Evolutionary conservation across 2,329 filamentous ascomycete species (phyloP).

Genomic region (Bipolaris oryzae): DNA sequence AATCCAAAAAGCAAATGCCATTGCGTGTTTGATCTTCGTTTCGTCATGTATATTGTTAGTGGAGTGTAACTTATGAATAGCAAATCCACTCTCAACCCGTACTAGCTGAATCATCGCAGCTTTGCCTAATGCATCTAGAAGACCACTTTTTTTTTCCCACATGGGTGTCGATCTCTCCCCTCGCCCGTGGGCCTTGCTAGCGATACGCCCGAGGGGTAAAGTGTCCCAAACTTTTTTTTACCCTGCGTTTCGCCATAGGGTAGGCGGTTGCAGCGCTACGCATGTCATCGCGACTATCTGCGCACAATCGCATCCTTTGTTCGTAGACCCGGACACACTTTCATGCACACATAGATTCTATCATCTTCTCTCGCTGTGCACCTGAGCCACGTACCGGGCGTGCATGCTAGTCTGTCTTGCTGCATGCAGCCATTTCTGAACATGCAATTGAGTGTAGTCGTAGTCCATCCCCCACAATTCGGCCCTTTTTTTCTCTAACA

Average conservation of each 20-base stretch:
- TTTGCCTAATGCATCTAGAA: constrained; percentile 7
- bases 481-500: constrained; percentile 9
- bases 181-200: constrained; percentile 1
- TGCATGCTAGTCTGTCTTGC: constrained; percentile 2
- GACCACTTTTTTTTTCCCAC: constrained; percentile 1
- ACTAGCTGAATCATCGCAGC: background rate
- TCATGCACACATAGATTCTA: background rate
- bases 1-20: background rate
- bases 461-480: constrained; percentile 7
- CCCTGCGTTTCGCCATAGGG: constrained; percentile 7
- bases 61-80: background rate
- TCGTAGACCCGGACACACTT: background rate
- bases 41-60: background rate
- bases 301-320: background rate
- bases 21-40: background rate
- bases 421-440: background rate
- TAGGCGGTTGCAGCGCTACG: constrained; percentile 11
- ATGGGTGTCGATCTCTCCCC: constrained; percentile 2
- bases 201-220: constrained; percentile 1
- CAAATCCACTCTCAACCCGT: background rate
- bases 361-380: background rate
- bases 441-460: background rate
- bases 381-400: background rate
- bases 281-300: constrained; percentile 8
- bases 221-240: constrained; percentile 3